phyloP scores from a whole-genome alignment of 257 asterid genomes.

The Dorcoceras hygrometricum region DNA sequence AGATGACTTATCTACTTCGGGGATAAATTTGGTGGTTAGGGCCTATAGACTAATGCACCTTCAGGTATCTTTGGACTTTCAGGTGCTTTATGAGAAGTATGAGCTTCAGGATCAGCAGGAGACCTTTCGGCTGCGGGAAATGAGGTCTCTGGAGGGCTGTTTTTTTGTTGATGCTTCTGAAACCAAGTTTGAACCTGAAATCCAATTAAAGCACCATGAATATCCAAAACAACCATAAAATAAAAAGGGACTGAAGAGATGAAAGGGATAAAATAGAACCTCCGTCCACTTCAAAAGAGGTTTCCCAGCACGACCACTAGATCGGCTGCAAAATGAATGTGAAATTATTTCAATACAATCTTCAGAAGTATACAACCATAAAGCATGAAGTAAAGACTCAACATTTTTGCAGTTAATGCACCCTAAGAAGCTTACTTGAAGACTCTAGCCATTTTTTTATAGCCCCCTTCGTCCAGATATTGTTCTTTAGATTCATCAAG shows the following conservation, averaged over 20 bases:
- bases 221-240: constrained; percentile 23
- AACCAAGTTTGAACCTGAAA: constrained; percentile 73
- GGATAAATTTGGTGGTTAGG: constrained; percentile 1
- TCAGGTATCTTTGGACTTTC: constrained; percentile 25
- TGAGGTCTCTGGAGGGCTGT: constrained; percentile 32
- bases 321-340: constrained; percentile 45
- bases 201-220: constrained; percentile 18
- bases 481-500: constrained; percentile 35
- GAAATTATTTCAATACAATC: constrained; percentile 8
- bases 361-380: constrained; percentile 6
- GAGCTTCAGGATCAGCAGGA: constrained; percentile 31
- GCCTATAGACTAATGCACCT: constrained; percentile 34
- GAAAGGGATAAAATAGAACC: constrained; percentile 41
- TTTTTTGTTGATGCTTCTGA: constrained; percentile 43
- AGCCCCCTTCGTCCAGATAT: constrained; percentile 41
- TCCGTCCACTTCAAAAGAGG: constrained; percentile 74
- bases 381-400: constrained; percentile 5
- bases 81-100: constrained; percentile 28
- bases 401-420: constrained; percentile 5
- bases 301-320: constrained; percentile 88
- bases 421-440: constrained; percentile 49
- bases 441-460: constrained; percentile 56
- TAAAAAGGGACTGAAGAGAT: constrained; percentile 11
- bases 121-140: constrained; percentile 24
- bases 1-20: background rate